Evolutionary conservation across 2,329 filamentous ascomycete genomes (phyloP).

Genomic region (Fusarium poae): DNA sequence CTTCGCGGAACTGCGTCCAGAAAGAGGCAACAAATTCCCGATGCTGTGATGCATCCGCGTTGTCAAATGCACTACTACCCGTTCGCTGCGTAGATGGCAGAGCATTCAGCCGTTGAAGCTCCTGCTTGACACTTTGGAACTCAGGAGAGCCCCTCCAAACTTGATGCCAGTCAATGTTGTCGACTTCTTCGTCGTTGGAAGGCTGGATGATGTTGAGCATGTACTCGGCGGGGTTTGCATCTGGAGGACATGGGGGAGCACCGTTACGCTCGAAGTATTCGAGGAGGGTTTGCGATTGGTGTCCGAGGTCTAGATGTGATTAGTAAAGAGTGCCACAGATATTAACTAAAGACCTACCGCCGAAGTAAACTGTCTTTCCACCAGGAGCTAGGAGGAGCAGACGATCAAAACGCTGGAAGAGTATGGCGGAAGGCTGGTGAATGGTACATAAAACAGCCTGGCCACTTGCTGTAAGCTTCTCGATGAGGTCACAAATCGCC

Average conservation of each 20-base stretch:
- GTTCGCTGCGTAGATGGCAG: conserved; percentile 1
- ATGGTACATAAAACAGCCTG: conserved; percentile 63
- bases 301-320: conserved; percentile 47
- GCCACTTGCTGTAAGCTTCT: conserved; percentile 68
- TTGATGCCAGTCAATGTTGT: conserved; percentile 63
- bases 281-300: conserved; percentile 61
- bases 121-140: conserved; percentile 46
- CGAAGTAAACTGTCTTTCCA: conserved; percentile 71
- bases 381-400: conserved; percentile 68
- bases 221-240: conserved; percentile 76
- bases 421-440: conserved; percentile 60
- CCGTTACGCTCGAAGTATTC: conserved; percentile 73
- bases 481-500: conserved; percentile 78
- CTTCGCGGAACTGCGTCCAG: conserved; percentile 52
- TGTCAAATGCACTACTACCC: not conserved
- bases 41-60: conserved; percentile 41
- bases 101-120: conserved; percentile 37
- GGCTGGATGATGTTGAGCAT: conserved; percentile 65
- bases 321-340: rapidly evolving
- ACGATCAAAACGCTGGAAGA: conserved; percentile 65
- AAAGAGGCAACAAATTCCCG: conserved; percentile 52
- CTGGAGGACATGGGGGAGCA: conserved; percentile 63
- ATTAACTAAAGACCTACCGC: conserved; percentile 55
- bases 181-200: conserved; percentile 45
- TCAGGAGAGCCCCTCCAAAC: conserved; percentile 58